phyloP scores from a whole-genome alignment of 768 basidiomycete genomes.

The Tephrocybe sp. region DNA sequence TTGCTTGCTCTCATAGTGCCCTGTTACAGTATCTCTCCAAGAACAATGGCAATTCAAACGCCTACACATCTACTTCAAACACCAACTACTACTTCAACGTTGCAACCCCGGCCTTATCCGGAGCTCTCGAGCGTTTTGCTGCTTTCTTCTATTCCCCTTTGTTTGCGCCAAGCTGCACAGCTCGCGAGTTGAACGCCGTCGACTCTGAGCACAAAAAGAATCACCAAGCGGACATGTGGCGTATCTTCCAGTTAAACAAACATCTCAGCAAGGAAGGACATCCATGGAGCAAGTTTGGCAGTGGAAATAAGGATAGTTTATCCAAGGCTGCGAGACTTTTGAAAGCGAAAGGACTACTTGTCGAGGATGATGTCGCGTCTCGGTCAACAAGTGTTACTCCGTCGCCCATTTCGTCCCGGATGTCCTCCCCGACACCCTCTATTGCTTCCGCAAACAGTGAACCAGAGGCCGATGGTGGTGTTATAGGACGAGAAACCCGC shows the following conservation, averaged over 20 bases:
- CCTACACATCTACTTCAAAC: constrained; percentile 88
- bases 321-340: constrained; percentile 58
- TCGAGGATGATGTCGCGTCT: constrained; percentile 23
- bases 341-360: constrained; percentile 48
- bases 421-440: constrained; percentile 61
- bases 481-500: constrained; percentile 76
- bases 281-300: constrained; percentile 91
- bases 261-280: constrained; percentile 77
- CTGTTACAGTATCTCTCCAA: constrained; percentile 66
- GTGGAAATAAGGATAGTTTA: constrained; percentile 77
- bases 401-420: constrained; percentile 54
- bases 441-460: constrained; percentile 53
- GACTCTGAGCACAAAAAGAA: constrained; percentile 99
- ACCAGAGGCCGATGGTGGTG: constrained; percentile 71
- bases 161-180: constrained; percentile 82
- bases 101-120: constrained; percentile 58
- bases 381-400: constrained; percentile 31
- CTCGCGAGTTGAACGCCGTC: constrained; percentile 91
- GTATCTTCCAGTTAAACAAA: constrained; percentile 95
- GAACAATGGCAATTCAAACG: constrained; percentile 86
- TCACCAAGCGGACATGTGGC: constrained; percentile 85
- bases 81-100: constrained; percentile 89
- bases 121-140: constrained; percentile 76
- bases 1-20: constrained; percentile 10
- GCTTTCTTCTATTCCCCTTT: constrained; percentile 94